phyloP scores from a whole-genome alignment of 176 grass and related monocot species.

The Musa beccarii region DNA sequence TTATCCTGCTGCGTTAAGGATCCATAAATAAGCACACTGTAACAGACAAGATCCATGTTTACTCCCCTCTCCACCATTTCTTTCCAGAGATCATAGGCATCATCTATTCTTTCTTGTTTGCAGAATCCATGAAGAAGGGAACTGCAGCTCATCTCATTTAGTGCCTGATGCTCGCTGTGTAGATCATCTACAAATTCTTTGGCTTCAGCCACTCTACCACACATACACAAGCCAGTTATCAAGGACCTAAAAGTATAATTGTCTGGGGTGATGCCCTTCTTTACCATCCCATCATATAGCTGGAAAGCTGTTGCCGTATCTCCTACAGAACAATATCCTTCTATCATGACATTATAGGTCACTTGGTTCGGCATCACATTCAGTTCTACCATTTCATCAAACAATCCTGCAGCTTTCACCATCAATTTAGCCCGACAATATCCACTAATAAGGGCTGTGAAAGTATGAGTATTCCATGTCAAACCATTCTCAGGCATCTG shows the following conservation, averaged over 20 bases:
- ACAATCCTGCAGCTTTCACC: slow-evolving; percentile 44
- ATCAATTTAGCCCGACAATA: slow-evolving; percentile 60
- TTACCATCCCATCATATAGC: slow-evolving; percentile 61
- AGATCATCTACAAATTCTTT: slow-evolving; percentile 57
- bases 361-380: slow-evolving; percentile 52
- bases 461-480: slow-evolving; percentile 45
- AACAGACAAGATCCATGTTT: slow-evolving; percentile 48
- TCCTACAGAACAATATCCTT: slow-evolving; percentile 48
- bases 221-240: slow-evolving; percentile 58
- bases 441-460: slow-evolving; percentile 57
- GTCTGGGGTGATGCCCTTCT: slow-evolving; percentile 48
- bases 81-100: slow-evolving; percentile 44
- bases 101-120: slow-evolving; percentile 48
- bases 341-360: slow-evolving; percentile 78
- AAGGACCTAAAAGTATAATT: slow-evolving; percentile 71
- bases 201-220: slow-evolving; percentile 33
- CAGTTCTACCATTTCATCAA: slow-evolving; percentile 47
- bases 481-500: slow-evolving; percentile 41
- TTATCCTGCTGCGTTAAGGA: slow-evolving; percentile 35
- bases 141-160: slow-evolving; percentile 59
- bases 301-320: slow-evolving; percentile 52
- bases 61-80: slow-evolving; percentile 56
- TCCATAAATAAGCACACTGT: slow-evolving; percentile 44
- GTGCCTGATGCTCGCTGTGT: slow-evolving; percentile 16
- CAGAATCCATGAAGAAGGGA: slow-evolving; percentile 59